A percentile compares a stretch with the other conserved stretches of the same genome.
Conservation (phyloP, 202 grass and related monocot species). For the Digitaria exilis region DNA sequence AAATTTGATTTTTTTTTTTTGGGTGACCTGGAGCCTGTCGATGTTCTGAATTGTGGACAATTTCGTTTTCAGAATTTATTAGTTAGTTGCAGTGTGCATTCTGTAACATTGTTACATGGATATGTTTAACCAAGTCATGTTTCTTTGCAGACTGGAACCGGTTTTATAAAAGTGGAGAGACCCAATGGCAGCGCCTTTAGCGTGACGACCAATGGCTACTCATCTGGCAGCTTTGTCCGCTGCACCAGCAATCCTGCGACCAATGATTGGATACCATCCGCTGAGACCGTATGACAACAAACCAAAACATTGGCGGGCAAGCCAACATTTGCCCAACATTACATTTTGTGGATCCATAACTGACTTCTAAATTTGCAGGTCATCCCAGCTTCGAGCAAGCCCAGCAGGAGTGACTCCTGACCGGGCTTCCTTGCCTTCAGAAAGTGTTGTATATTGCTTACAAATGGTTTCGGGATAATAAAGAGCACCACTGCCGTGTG, state of each 20-base stretch:
- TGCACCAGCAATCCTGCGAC: conserved; percentile 86
- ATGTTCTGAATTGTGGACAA: background rate
- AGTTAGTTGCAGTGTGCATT: background rate
- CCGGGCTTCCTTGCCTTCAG: background rate
- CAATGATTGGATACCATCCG: conserved; percentile 94
- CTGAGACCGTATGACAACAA: conserved; percentile 57
- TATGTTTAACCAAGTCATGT: background rate
- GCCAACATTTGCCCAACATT: background rate
- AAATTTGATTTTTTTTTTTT: background rate
- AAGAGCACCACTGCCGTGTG: background rate
- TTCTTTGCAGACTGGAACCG: conserved; percentile 69
- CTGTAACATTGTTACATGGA: background rate
- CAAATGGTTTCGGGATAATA: conserved; percentile 3
- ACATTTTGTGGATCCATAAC: background rate
- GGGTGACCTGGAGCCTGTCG: background rate
- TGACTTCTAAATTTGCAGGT: conserved; percentile 53
- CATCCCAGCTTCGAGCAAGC: conserved; percentile 81
- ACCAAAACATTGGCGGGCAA: background rate
- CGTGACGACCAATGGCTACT: conserved; percentile 12
- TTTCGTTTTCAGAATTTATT: background rate
- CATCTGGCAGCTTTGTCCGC: conserved; percentile 32
- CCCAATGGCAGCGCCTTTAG: conserved; percentile 35
- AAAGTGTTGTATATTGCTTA: background rate
- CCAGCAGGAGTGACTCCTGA: conserved; percentile 74
- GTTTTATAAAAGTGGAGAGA: conserved; percentile 84